Evolutionary conservation across 2,329 filamentous ascomycete genomes (phyloP).

Genomic region (Annulohypoxylon truncatum): DNA sequence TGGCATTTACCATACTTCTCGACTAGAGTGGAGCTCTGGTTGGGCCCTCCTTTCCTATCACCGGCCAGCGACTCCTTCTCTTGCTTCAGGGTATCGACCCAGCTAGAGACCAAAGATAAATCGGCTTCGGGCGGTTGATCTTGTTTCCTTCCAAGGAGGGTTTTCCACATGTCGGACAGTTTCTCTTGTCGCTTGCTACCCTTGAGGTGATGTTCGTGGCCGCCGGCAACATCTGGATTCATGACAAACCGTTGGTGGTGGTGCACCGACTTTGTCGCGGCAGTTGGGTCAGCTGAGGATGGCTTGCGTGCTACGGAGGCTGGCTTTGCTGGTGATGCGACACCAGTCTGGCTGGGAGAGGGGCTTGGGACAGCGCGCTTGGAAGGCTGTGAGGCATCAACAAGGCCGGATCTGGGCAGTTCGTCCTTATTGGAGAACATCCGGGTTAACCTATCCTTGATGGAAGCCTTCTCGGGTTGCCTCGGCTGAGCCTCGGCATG

Average conservation of each 20-base stretch:
- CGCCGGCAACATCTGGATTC: slow-evolving; percentile 67
- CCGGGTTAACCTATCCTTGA: slow-evolving; percentile 72
- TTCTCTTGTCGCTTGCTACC: slow-evolving; percentile 94
- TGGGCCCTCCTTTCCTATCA: slow-evolving; percentile 82
- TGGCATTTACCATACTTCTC: slow-evolving; percentile 99
- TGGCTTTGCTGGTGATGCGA: slow-evolving; percentile 48
- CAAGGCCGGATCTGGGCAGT: slow-evolving; percentile 51
- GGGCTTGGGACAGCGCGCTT: slow-evolving; percentile 45
- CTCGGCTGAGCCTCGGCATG: slow-evolving; percentile 52
- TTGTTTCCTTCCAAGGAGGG: slow-evolving; percentile 86
- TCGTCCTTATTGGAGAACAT: slow-evolving; percentile 73
- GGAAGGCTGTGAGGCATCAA: slow-evolving; percentile 50
- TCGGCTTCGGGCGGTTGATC: slow-evolving; percentile 80
- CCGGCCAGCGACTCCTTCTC: slow-evolving; percentile 82
- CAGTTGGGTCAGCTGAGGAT: slow-evolving; percentile 38
- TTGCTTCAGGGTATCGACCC: slow-evolving; percentile 92
- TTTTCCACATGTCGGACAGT: slow-evolving; percentile 89
- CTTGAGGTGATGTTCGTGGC: slow-evolving; percentile 89
- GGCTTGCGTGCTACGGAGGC: slow-evolving; percentile 53
- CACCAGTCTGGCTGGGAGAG: slow-evolving; percentile 50
- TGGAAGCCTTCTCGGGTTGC: slow-evolving; percentile 66
- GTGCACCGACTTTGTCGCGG: slow-evolving; percentile 48
- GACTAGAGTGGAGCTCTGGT: slow-evolving; percentile 81
- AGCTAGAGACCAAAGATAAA: slow-evolving; percentile 91
- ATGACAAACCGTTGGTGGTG: slow-evolving; percentile 63